phyloP scores from a whole-genome alignment of 2,329 filamentous ascomycete species.

The Aurifilum marmelostoma region DNA sequence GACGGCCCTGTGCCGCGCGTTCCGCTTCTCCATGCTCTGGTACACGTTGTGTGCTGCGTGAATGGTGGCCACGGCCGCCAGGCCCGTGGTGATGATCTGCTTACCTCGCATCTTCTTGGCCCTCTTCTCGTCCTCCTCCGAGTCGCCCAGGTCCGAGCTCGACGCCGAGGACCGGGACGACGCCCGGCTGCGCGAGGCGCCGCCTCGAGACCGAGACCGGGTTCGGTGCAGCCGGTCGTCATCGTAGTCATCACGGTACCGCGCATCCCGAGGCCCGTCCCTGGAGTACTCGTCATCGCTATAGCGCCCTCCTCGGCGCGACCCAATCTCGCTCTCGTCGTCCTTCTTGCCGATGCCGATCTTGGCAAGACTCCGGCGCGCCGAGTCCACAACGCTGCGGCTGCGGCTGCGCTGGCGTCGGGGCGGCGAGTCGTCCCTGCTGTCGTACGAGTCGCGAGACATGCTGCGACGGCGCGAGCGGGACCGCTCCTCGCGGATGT shows the following conservation, averaged over 20 bases:
- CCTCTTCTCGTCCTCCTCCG: conserved; percentile 58
- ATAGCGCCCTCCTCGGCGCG: conserved; percentile 36
- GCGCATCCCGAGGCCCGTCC: conserved; percentile 42
- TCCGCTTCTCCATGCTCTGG: conserved; percentile 60
- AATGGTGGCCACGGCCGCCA: conserved; percentile 62
- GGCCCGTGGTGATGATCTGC: conserved; percentile 59
- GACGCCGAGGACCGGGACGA: conserved; percentile 51
- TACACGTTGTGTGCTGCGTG: conserved; percentile 64
- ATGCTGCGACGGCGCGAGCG: conserved; percentile 53
- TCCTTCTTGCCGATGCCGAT: conserved; percentile 59
- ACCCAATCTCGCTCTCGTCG: conserved; percentile 36
- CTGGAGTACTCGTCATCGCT: conserved; percentile 52
- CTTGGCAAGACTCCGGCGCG: conserved; percentile 64
- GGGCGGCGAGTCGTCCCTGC: conserved; percentile 47
- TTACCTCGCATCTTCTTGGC: conserved; percentile 65
- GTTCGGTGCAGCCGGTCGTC: conserved; percentile 49
- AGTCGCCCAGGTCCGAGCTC: conserved; percentile 60
- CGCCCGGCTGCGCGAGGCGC: conserved; percentile 38
- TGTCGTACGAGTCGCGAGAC: conserved; percentile 49
- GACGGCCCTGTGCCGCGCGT: conserved; percentile 56
- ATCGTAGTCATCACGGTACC: conserved; percentile 46
- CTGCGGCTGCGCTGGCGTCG: conserved; percentile 56
- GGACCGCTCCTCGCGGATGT: conserved; percentile 42
- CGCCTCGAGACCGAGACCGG: conserved; percentile 45
- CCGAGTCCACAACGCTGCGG: conserved; percentile 66